Conservation (phyloP, 805 yeast species). For the Metschnikowia lunata region DNA sequence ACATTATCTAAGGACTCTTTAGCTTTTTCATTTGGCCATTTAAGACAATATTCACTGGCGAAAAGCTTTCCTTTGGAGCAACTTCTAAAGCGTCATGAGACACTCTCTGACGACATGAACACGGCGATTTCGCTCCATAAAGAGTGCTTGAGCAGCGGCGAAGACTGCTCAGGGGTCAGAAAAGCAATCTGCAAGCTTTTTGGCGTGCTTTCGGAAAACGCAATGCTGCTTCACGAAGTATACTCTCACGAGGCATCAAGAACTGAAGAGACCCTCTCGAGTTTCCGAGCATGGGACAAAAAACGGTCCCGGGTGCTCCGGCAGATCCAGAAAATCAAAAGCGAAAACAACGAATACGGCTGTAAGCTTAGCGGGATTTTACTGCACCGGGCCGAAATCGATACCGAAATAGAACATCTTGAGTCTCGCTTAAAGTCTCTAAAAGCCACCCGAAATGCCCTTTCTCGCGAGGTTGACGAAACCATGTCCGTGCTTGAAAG, state of each 20-base stretch:
- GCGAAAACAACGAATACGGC: conserved; percentile 40
- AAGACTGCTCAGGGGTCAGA: conserved; percentile 10
- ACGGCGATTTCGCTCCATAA: conserved; percentile 6
- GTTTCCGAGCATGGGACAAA: conserved; percentile 39
- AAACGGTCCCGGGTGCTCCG: conserved; percentile 30
- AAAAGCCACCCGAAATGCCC: conserved; percentile 29
- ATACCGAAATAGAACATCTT: conserved; percentile 34
- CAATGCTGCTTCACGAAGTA: conserved; percentile 43
- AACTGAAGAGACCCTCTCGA: conserved; percentile 23
- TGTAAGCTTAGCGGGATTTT: conserved; percentile 34
- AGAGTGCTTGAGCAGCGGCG: conserved; percentile 6
- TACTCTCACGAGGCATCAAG: conserved; percentile 35
- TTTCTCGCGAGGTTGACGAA: conserved; percentile 38
- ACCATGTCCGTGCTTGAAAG: conserved; percentile 50
- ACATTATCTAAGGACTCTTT: conserved; percentile 5
- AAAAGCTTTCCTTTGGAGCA: conserved; percentile 8
- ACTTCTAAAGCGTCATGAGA: conserved; percentile 8
- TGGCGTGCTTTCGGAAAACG: conserved; percentile 35
- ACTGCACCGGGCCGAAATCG: conserved; percentile 28
- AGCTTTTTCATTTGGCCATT: conserved; percentile 7
- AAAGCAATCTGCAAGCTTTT: conserved; percentile 1
- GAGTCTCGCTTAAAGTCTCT: conserved; percentile 32
- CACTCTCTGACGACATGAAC: conserved; percentile 3
- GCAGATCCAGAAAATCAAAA: conserved; percentile 37
- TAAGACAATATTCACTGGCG: not conserved